These are phyloP conservation scores for Pisolithus thermaeus DNA, from an alignment of 1,284 basidiomycete genomes.

Conservation along the genomic window DNA sequence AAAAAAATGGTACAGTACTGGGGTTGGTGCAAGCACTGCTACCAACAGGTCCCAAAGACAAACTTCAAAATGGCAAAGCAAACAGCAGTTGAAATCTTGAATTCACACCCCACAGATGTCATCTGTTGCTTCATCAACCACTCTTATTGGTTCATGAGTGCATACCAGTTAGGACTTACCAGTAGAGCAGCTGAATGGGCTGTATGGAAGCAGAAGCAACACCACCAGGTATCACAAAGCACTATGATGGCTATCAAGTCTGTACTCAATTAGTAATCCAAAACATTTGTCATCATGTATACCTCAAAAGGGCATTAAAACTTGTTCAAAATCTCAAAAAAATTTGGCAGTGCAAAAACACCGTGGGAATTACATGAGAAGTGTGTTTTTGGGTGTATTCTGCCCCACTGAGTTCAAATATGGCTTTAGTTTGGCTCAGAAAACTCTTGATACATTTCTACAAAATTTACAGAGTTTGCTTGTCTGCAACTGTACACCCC, in stretches of 20 bases:
- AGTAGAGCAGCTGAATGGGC: conserved; percentile 24
- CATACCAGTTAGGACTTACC: conserved; percentile 21
- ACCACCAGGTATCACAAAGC: conserved; percentile 13
- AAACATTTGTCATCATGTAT: too few relatives aligned
- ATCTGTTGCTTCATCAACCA: conserved; percentile 25
- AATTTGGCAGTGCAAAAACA: too few relatives aligned
- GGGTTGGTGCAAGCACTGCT: conserved; percentile 27
- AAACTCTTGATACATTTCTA: too few relatives aligned
- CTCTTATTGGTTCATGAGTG: conserved; percentile 20
- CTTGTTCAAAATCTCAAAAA: too few relatives aligned
- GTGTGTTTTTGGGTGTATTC: too few relatives aligned
- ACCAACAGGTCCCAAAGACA: conserved; percentile 22
- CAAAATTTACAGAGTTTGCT: too few relatives aligned
- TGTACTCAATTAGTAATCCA: background rate
- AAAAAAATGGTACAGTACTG: conserved; percentile 21
- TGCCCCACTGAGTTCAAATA: too few relatives aligned
- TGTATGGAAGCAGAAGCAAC: conserved; percentile 22
- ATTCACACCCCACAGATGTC: conserved; percentile 23
- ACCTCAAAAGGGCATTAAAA: too few relatives aligned
- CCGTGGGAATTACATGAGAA: too few relatives aligned
- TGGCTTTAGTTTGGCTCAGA: too few relatives aligned
- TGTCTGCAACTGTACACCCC: too few relatives aligned
- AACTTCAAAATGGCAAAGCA: conserved; percentile 25
- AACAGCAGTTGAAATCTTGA: conserved; percentile 17
- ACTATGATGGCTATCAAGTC: conserved; percentile 14